phyloP scores from a whole-genome alignment of 2,329 filamentous ascomycete genomes.

The Colletotrichum lupini region DNA sequence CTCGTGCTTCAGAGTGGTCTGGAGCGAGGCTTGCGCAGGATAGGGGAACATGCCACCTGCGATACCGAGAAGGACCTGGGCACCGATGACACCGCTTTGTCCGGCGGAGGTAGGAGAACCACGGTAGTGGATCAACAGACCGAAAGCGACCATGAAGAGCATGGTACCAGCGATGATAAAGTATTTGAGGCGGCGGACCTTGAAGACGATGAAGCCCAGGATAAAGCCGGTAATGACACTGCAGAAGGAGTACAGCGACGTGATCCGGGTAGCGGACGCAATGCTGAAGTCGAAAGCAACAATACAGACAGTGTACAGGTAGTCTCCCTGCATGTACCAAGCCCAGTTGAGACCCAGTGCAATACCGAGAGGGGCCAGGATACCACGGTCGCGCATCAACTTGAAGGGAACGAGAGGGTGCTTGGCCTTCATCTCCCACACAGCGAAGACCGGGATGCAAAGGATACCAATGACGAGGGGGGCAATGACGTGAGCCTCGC shows the following conservation, averaged over 20 bases:
- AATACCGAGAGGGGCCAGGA: slow-evolving; percentile 72
- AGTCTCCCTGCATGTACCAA: slow-evolving; percentile 74
- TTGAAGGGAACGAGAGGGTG: slow-evolving; percentile 69
- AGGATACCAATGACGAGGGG: slow-evolving; percentile 58
- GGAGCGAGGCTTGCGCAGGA: slow-evolving; percentile 58
- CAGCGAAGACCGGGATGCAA: slow-evolving; percentile 61
- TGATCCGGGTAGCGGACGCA: slow-evolving; percentile 67
- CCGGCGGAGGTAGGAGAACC: slow-evolving; percentile 55
- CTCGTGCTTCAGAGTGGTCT: slow-evolving; percentile 56
- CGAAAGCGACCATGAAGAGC: slow-evolving; percentile 74
- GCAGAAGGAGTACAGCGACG: slow-evolving; percentile 66
- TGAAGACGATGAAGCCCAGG: slow-evolving; percentile 67
- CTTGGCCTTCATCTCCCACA: slow-evolving; percentile 59
- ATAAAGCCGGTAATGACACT: slow-evolving; percentile 68
- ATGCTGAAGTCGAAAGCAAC: slow-evolving; percentile 71
- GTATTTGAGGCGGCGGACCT: slow-evolving; percentile 69
- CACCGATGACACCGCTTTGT: slow-evolving; percentile 69
- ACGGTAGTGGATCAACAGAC: slow-evolving; percentile 72
- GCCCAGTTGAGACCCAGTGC: slow-evolving; percentile 65
- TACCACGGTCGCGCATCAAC: slow-evolving; percentile 70
- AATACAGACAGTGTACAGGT: slow-evolving; percentile 70
- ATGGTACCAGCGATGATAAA: slow-evolving; percentile 71
- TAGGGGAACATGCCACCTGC: slow-evolving; percentile 72
- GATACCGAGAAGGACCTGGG: slow-evolving; percentile 71
- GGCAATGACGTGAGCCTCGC: slow-evolving; percentile 51